A percentile compares a stretch with the other conserved stretches of the same genome.
Evolutionary conservation across 1,139 yeast genomes (phyloP).

Genomic region (Pichia sp.): DNA sequence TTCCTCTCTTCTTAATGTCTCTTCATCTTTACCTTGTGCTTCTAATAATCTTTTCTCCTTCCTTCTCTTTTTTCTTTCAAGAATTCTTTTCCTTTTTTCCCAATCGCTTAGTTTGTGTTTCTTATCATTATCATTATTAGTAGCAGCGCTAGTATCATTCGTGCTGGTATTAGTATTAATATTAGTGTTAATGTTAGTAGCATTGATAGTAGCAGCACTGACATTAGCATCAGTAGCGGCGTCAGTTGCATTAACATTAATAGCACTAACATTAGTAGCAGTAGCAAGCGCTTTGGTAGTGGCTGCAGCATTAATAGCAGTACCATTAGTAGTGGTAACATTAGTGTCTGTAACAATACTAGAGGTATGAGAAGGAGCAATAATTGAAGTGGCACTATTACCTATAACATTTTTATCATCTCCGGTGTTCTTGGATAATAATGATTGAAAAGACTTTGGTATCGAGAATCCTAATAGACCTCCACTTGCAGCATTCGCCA

Average conservation of each 20-base stretch:
- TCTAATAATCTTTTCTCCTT: neutral
- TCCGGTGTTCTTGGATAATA: neutral
- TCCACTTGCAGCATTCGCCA: neutral
- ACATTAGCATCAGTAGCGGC: no score
- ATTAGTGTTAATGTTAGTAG: no score
- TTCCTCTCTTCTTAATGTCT: neutral
- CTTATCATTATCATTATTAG: no score
- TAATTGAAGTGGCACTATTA: no score
- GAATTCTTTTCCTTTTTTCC: neutral
- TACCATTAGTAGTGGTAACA: no score
- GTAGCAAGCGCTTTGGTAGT: neutral
- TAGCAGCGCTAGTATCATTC: no score
- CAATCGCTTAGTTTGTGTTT: neutral
- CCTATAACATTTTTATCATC: no score
- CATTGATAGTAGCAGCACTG: no score
- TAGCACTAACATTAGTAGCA: neutral
- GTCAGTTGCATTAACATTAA: neutral
- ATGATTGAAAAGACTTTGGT: constrained; percentile 2
- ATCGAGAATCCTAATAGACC: constrained; percentile 10
- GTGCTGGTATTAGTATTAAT: no score
- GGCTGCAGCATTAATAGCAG: no score
- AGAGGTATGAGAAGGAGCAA: no score
- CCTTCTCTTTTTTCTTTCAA: constrained; percentile 2
- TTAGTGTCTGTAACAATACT: no score
- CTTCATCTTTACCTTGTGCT: neutral